These are phyloP conservation scores for Ceratobasidium sp. DNA, from an alignment of 1,284 basidiomycete genomes.

Conservation along the genomic window DNA sequence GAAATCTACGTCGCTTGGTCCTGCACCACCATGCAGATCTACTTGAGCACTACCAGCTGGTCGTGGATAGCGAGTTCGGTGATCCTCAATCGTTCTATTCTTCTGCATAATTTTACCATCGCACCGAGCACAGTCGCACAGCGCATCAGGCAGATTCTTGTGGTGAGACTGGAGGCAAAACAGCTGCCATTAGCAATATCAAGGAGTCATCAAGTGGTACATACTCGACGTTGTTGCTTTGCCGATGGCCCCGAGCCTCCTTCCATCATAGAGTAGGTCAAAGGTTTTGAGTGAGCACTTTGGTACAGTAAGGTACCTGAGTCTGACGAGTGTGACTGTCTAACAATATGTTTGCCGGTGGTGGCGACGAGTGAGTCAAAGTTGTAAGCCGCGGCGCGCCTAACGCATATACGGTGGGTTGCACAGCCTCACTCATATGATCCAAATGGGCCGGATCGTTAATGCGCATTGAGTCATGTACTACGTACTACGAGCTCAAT, in stretches of 20 bases:
- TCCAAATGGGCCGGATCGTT: no score
- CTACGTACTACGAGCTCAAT: background rate
- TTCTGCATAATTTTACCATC: background rate
- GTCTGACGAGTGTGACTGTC: background rate
- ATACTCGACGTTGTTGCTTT: background rate
- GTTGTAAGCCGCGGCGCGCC: background rate
- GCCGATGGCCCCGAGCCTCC: background rate
- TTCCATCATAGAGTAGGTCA: background rate
- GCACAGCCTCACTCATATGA: background rate
- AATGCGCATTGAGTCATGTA: no score
- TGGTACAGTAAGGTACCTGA: background rate
- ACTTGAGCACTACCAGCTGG: background rate
- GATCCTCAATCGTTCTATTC: background rate
- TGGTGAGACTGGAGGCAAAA: background rate
- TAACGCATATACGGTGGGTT: background rate
- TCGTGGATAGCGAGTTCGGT: background rate
- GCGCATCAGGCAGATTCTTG: background rate
- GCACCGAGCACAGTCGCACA: background rate
- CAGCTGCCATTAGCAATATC: background rate
- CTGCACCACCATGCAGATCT: background rate
- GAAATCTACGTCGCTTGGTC: background rate
- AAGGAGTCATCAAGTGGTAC: background rate
- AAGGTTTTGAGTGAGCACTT: background rate
- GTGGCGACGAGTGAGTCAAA: background rate
- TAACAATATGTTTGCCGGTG: background rate